Evolutionary conservation across 2,329 filamentous ascomycete genomes (phyloP).

Genomic region (Chrysoporthe austroafricana): DNA sequence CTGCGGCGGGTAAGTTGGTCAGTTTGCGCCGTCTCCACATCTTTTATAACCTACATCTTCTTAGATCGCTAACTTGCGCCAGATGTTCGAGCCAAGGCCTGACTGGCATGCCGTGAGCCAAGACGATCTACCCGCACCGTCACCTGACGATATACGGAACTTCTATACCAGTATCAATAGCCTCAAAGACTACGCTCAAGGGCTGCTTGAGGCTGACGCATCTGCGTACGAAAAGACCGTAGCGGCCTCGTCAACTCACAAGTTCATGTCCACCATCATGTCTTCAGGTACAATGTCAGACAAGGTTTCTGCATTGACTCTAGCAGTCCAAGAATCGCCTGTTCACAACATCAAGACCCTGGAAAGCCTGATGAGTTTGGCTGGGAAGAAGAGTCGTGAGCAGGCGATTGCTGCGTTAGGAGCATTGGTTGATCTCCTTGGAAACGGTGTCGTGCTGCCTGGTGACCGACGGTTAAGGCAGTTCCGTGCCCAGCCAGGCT

Average conservation of each 20-base stretch:
- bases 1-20: constrained; percentile 43
- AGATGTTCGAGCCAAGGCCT: constrained; percentile 61
- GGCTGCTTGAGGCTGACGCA: constrained; percentile 78
- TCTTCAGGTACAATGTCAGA: constrained; percentile 93
- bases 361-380: constrained; percentile 79
- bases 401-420: constrained; percentile 92
- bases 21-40: constrained; percentile 41
- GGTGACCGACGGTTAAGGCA: constrained; percentile 77
- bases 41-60: constrained; percentile 6
- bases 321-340: constrained; percentile 94
- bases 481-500: constrained; percentile 78
- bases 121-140: constrained; percentile 47
- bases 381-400: constrained; percentile 90
- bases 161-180: constrained; percentile 50
- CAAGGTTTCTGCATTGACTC: constrained; percentile 91
- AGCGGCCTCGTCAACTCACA: constrained; percentile 83
- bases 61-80: constrained; percentile 27
- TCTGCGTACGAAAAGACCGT: constrained; percentile 73
- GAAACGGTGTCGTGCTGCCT: constrained; percentile 84
- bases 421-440: constrained; percentile 91
- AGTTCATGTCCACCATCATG: constrained; percentile 98
- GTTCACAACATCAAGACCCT: constrained; percentile 90
- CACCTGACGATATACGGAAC: constrained; percentile 49
- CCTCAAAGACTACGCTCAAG: constrained; percentile 71
- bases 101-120: constrained; percentile 59